Evolutionary conservation across 2,329 filamentous ascomycete genomes (phyloP), one percentile per base, ranked within the genome.

Genomic region (Ophiostoma piceae): DNA sequence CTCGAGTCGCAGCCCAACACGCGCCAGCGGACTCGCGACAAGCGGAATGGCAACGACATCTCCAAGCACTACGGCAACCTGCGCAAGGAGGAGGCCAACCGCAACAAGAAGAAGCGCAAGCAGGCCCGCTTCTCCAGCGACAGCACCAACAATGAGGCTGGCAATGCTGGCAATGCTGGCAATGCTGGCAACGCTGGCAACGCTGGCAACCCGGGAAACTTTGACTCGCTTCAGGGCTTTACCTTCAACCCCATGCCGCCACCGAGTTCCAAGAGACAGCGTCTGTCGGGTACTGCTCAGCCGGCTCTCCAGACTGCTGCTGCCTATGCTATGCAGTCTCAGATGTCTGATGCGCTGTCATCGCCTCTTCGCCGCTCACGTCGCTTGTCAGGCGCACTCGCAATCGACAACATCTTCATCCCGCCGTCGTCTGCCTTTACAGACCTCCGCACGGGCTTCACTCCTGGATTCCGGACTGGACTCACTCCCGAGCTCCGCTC

Each of bases 41-140:
- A 70, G 54, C 73, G 73, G 19, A 68, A 66, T 54, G 73, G 72
- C 43, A 62, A 39, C 66, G 71, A 74, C 60, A 68, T 73, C 14
- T 66, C 71, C 39, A 71, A 71, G 71, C 70, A 74, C 68, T 29
- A 37, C 3, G 73, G 73, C 32, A 71, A 74, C 32, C 70, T 74
- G 4, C 64, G 37, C 57, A 70, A 70, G 60, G 60, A 62, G 12
- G 16, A 32, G 19, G 22, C 11, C 7, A 9, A 68, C 64, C 67
- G 67, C 43, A 64, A 39, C 67, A 67, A 47, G 35, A 70, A 51
- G 54, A 65, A 69, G 62, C 64, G 69, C 11, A 69, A 68, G 51
- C 29, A 35, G 43, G 47, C 65, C 0, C 60, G 37, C 47, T 37
- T 41, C 37, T 29, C 22, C 47, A 69, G 67, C 14, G 54, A 68